A percentile compares a stretch with the other conserved stretches of the same genome.
These are phyloP conservation scores for Nannochloris sp. DNA, from an alignment of 139 green algal species.

Conservation along the genomic window DNA sequence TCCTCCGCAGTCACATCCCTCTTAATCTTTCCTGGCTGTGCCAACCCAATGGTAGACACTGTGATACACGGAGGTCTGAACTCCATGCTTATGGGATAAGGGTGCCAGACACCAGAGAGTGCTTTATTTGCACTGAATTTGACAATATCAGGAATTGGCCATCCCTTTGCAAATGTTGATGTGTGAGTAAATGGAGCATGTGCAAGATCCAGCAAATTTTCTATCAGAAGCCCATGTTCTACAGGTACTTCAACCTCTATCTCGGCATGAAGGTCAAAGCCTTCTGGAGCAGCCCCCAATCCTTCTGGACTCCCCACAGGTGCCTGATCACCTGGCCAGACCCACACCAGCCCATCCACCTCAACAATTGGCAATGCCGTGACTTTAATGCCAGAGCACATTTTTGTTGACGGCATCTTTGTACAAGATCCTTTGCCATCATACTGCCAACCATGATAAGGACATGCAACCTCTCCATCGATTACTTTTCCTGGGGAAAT, in stretches of 20 bases:
- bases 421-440: conserved; percentile 65
- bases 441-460: conserved; percentile 95
- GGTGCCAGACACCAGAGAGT: conserved; percentile 84
- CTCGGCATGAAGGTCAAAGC: conserved; percentile 74
- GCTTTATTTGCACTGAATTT: conserved; percentile 39
- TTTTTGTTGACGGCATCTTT: conserved; percentile 83
- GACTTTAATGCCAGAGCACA: conserved; percentile 67
- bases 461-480: conserved; percentile 58
- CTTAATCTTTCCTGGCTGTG: conserved; percentile 82
- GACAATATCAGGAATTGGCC: conserved; percentile 83
- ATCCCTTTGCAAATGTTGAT: conserved; percentile 92
- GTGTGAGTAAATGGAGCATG: conserved; percentile 99
- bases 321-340: conserved; percentile 81
- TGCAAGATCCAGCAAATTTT: conserved; percentile 97
- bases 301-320: conserved; percentile 20
- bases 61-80: conserved; percentile 92
- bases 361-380: conserved; percentile 65
- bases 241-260: conserved; percentile 89
- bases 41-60: conserved; percentile 80
- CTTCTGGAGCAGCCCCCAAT: conserved; percentile 44
- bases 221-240: conserved; percentile 95
- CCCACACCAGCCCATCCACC: conserved; percentile 89
- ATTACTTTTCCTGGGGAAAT: conserved; percentile 74
- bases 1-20: conserved; percentile 46
- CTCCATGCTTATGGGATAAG: conserved; percentile 97